A percentile compares a stretch with the other conserved stretches of the same genome.
Conservation (phyloP, 2,329 filamentous ascomycete species). For the Clarireedia homoeocarpa region DNA sequence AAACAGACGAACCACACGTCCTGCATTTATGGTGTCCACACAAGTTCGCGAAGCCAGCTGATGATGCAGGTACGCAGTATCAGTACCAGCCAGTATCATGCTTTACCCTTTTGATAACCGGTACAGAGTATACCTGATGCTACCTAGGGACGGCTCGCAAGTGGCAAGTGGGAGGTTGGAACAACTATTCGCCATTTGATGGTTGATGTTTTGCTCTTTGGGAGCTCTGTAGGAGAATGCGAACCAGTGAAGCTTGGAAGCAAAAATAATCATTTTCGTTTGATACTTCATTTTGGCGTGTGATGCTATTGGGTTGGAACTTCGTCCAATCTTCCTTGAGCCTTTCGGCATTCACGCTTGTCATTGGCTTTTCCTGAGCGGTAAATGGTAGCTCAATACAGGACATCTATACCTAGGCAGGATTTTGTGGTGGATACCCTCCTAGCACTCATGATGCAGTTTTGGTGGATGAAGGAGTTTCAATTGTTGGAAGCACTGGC, state of each 20-base stretch:
- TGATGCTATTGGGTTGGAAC: not conserved
- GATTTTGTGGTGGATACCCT: too few relatives aligned
- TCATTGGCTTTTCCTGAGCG: not conserved
- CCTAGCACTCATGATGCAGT: too few relatives aligned
- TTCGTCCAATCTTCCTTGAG: conserved; percentile 2
- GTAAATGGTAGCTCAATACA: conserved; percentile 5
- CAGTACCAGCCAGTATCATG: not conserved
- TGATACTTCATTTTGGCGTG: too few relatives aligned
- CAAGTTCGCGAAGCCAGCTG: not conserved
- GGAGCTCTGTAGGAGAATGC: too few relatives aligned
- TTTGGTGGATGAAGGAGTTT: not conserved
- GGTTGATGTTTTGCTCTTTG: not conserved
- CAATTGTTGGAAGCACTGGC: not conserved
- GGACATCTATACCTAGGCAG: too few relatives aligned
- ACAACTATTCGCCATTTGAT: not conserved
- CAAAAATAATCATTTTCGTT: too few relatives aligned
- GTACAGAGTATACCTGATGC: not conserved
- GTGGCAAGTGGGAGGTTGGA: not conserved
- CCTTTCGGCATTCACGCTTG: conserved; percentile 1
- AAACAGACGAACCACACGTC: conserved; percentile 2
- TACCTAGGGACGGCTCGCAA: conserved; percentile 2
- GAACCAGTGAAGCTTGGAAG: too few relatives aligned
- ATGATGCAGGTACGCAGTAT: not conserved
- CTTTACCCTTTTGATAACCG: conserved; percentile 7
- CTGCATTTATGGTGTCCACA: not conserved